Evolutionary conservation across 129 eudicot species (phyloP).

Genomic region (Escallonia rubra): DNA sequence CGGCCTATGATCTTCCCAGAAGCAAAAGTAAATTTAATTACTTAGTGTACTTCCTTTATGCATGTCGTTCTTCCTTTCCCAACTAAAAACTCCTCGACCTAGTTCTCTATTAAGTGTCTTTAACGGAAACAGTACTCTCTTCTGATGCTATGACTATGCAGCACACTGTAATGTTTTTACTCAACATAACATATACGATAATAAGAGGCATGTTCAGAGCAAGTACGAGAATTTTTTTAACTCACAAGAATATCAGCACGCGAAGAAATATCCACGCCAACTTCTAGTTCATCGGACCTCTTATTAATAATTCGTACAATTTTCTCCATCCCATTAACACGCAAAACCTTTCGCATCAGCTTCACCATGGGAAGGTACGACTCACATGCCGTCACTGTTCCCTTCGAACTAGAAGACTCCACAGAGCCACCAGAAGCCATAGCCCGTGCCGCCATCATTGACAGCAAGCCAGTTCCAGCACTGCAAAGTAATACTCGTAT

Average conservation of each 20-base stretch:
- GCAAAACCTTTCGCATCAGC: slow-evolving; percentile 75
- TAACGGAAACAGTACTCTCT: no score
- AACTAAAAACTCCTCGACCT: no score
- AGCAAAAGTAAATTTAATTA: no score
- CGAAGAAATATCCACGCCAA: slow-evolving; percentile 65
- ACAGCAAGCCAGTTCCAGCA: slow-evolving; percentile 91
- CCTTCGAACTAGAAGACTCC: slow-evolving; percentile 26
- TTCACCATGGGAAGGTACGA: slow-evolving; percentile 98
- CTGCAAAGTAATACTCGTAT: slow-evolving; percentile 22
- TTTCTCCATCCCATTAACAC: slow-evolving; percentile 65
- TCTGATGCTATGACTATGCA: no score
- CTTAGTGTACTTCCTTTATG: no score
- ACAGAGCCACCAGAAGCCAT: slow-evolving; percentile 33
- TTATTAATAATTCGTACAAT: slow-evolving; percentile 60
- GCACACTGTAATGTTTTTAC: no score
- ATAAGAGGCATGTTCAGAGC: neutral
- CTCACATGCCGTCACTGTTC: slow-evolving; percentile 78
- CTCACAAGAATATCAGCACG: slow-evolving; percentile 91
- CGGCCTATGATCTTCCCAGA: no score
- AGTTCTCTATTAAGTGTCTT: no score
- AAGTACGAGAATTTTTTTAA: slow-evolving; percentile 7
- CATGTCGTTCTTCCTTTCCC: no score
- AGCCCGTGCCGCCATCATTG: slow-evolving; percentile 94
- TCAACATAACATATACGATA: no score
- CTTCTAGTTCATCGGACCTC: slow-evolving; percentile 76